Evolutionary conservation across 345 rosid genomes (phyloP).

Genomic region (Syzygium aromaticum): DNA sequence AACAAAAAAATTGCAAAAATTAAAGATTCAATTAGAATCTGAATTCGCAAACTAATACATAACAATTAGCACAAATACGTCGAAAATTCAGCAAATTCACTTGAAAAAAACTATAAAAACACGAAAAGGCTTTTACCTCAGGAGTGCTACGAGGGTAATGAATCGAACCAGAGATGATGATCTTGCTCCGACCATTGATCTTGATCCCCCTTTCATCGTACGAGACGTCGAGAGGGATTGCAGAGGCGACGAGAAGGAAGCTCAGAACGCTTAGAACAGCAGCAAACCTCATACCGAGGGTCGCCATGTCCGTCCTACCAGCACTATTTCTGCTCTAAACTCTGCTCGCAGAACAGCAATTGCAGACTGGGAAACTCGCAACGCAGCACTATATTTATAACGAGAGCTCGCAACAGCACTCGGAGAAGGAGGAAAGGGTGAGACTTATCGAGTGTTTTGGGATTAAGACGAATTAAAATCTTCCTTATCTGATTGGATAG

Average conservation of each 20-base stretch:
- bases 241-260: neutral
- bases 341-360: neutral
- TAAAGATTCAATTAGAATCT: neutral
- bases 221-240: conserved; percentile 3
- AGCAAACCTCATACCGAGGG: neutral
- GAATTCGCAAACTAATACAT: neutral
- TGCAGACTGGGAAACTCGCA: neutral
- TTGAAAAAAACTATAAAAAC: neutral
- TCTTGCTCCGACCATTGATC: conserved; percentile 28
- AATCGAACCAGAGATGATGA: conserved; percentile 39
- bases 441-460: neutral
- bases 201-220: conserved; percentile 19
- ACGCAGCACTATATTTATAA: neutral
- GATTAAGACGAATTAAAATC: neutral
- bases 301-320: neutral
- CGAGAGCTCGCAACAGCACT: neutral
- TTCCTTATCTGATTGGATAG: neutral
- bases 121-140: conserved; percentile 5
- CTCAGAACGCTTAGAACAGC: neutral
- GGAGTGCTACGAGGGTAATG: conserved; percentile 53
- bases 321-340: neutral
- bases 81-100: neutral
- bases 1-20: no score
- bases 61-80: neutral
- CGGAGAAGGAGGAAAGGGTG: neutral